These are phyloP conservation scores for Eucalyptus sp. DNA, from an alignment of 345 rosid genomes.

Conservation along the genomic window DNA sequence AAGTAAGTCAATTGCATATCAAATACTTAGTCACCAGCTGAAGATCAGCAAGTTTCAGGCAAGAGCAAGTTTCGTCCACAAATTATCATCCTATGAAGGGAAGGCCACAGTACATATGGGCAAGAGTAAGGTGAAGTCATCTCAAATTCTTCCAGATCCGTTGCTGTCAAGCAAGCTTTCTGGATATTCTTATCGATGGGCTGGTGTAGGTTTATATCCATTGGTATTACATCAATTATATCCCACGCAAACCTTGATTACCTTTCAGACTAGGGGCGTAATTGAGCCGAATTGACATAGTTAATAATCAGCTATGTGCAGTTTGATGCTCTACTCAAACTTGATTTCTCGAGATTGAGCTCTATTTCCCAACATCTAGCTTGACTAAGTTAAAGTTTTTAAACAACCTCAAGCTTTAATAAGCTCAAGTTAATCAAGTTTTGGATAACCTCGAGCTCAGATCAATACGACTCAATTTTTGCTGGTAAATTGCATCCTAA, in stretches of 20 bases:
- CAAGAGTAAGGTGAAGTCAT: not conserved
- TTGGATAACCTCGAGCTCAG: not conserved
- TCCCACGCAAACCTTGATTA: not conserved
- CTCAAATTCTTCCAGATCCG: not conserved
- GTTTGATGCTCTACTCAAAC: not conserved
- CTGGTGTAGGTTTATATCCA: not conserved
- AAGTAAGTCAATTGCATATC: not conserved
- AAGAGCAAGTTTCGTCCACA: not conserved
- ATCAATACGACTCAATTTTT: not conserved
- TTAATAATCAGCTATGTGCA: not conserved
- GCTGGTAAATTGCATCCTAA: not conserved
- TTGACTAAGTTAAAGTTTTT: not conserved
- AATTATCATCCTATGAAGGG: not conserved
- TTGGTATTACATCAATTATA: not conserved
- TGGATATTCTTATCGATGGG: not conserved
- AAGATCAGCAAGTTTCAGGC: not conserved
- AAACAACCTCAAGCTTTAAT: not conserved
- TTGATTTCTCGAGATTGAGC: not conserved
- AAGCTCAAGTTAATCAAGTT: not conserved
- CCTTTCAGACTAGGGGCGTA: not conserved
- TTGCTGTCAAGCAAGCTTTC: not conserved
- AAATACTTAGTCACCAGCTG: not conserved
- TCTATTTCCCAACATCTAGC: not conserved
- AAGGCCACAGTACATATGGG: not conserved
- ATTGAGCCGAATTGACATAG: not conserved